These are phyloP conservation scores for Ceratobasidium sp. DNA, from an alignment of 1,284 basidiomycete genomes.

Conservation along the genomic window DNA sequence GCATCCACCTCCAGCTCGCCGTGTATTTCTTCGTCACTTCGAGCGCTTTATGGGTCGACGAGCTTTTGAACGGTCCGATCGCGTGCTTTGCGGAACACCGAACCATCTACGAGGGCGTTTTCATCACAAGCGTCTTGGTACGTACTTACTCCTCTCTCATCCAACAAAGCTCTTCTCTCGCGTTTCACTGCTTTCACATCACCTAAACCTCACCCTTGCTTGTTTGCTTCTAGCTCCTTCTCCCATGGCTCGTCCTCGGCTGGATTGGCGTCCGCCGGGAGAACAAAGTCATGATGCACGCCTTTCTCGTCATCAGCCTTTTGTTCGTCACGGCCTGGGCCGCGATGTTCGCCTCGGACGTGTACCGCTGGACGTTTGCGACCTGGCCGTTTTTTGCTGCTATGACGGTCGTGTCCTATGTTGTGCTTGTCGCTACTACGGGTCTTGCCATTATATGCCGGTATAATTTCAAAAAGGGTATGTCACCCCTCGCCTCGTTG, in stretches of 20 bases:
- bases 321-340: conserved; percentile 75
- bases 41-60: conserved; percentile 81
- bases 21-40: conserved; percentile 81
- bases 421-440: conserved; percentile 69
- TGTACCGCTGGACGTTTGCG: conserved; percentile 39
- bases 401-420: conserved; percentile 71
- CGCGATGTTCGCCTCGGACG: conserved; percentile 70
- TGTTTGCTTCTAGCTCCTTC: conserved; percentile 68
- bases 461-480: conserved; percentile 80
- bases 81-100: conserved; percentile 55
- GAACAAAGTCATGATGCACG: conserved; percentile 69
- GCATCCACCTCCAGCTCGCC: conserved; percentile 79
- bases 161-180: too few species aligned
- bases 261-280: conserved; percentile 82
- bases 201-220: conserved; percentile 15
- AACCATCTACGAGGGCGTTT: conserved; percentile 69
- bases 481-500: conserved; percentile 59
- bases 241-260: conserved; percentile 80
- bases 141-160: not conserved
- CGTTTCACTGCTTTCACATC: not conserved
- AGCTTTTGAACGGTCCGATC: conserved; percentile 75
- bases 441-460: conserved; percentile 76
- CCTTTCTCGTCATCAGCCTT: conserved; percentile 74
- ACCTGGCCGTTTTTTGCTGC: conserved; percentile 71
- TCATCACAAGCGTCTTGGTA: conserved; percentile 65